A percentile compares a stretch with the other conserved stretches of the same genome.
phyloP scores from a whole-genome alignment of 1,139 yeast species.

The Geotrichum klebahnii region DNA sequence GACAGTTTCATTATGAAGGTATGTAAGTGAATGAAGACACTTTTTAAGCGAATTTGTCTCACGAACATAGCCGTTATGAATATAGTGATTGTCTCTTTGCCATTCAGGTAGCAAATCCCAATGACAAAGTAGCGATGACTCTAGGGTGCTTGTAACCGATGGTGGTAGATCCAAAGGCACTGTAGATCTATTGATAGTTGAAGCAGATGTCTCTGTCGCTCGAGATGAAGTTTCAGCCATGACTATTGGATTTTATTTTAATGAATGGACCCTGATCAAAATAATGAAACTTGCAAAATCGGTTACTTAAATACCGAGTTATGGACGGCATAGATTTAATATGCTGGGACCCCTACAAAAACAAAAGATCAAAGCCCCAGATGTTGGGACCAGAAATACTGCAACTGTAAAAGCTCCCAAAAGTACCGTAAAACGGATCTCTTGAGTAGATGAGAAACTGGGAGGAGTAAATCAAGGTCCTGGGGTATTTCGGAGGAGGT shows the following conservation, averaged over 20 bases:
- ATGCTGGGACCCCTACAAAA: too few relatives aligned
- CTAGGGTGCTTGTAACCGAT: background rate
- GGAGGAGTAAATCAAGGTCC: conserved; percentile 12
- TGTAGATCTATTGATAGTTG: background rate
- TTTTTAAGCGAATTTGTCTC: conserved; percentile 54
- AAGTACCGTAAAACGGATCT: too few relatives aligned
- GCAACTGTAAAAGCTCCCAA: background rate
- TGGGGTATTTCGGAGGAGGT: conserved; percentile 14
- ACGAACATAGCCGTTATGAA: conserved; percentile 68
- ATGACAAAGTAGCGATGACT: conserved; percentile 17
- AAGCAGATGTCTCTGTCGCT: background rate
- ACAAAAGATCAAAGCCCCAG: background rate
- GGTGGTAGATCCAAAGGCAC: background rate
- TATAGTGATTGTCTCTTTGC: conserved; percentile 84
- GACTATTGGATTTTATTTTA: too few relatives aligned
- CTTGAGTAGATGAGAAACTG: background rate
- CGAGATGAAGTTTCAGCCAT: background rate
- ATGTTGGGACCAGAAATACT: background rate
- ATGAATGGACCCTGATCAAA: too few relatives aligned
- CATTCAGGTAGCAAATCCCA: conserved; percentile 65
- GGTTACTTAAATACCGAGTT: too few relatives aligned
- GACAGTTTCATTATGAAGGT: conserved; percentile 78
- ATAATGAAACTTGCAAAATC: too few relatives aligned
- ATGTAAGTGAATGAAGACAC: conserved; percentile 56
- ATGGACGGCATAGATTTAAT: too few relatives aligned